Base-by-base conservation (phyloP, 352 stramenopile genomes). In the Pythium brachiatum region DNA sequence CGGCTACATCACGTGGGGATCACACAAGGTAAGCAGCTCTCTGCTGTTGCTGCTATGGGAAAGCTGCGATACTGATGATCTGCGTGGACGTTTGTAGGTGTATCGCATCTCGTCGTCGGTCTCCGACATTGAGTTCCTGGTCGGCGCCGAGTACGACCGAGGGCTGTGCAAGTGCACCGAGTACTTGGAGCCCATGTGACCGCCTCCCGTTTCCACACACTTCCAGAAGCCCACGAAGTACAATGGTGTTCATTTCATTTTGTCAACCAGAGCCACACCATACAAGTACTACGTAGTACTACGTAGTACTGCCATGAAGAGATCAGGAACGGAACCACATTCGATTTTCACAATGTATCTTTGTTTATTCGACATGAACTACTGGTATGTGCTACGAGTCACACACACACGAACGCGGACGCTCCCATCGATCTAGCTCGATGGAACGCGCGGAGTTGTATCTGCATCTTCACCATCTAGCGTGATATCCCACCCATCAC, bases 61-160 rank as follows among this genome's bases (percentile, higher is more conserved):
- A 34, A 5, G 29, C 5, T 34, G 9, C 29, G 9, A 9, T 11
- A 11, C 34, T 48, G 38, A 27, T 54, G n/a, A 50, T n/a, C 7
- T 31, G 41, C 16, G 7, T 13, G n/a, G 16, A 26, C 57, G 18
- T 47, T 48, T 51, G 48, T n/a, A 93, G 84, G 76, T 94, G 64
- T 94, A 94, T 70, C 69, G 70, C 21, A 92, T 93, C 62, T 81
- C 81, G n/a, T 85, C 83, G n/a, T 76, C 78, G 1, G 85, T 86
- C 7, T 70, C 80, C 12, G 78, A 90, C 61, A 83, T 94, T 32
- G 82, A 93, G 64, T 95, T 95, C 60, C 81, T 93, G 18, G 86
- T 95, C 20, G 84, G 85, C n/a, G 84, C 83, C 29, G 83, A 95
- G 64, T 93, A 94, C 60, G 83, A 92, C 66, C 84, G 86, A 13